phyloP scores from a whole-genome alignment of 108 stramenopile species.

The Fistulifera solaris region DNA sequence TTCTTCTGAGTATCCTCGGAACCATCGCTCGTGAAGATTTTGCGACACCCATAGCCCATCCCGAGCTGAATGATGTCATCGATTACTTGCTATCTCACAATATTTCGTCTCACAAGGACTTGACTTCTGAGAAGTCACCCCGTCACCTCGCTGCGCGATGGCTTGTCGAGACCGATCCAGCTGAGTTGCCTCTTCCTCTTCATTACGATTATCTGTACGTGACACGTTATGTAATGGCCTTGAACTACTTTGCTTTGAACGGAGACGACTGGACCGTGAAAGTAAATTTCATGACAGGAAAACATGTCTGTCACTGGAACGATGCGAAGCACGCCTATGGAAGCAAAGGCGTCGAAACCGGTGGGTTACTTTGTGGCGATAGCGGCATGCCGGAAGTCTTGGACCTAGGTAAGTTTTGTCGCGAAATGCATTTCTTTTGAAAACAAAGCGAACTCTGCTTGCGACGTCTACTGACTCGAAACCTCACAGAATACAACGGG shows the following conservation, averaged over 20 bases:
- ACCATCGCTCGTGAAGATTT: too few relatives aligned
- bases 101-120: not conserved
- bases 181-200: not conserved
- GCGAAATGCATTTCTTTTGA: not conserved
- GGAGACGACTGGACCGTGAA: conserved; percentile 1
- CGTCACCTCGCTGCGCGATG: conserved; percentile 1
- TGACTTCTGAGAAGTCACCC: not conserved
- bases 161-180: conserved; percentile 1
- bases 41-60: too few relatives aligned
- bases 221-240: conserved; percentile 10
- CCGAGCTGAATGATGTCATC: not conserved
- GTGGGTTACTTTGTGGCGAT: not conserved
- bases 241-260: conserved; percentile 5
- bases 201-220: conserved; percentile 4
- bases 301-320: conserved; percentile 4
- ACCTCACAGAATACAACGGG: conserved; percentile 1
- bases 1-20: too few relatives aligned
- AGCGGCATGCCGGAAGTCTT: not conserved
- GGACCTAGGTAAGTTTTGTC: not conserved
- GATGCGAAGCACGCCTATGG: not conserved
- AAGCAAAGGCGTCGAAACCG: not conserved
- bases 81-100: not conserved
- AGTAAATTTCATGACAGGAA: conserved; percentile 4
- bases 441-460: not conserved
- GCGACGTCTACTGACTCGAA: too few relatives aligned